Base-by-base conservation (phyloP, 2,329 filamentous ascomycete genomes). In the Drechslerella dactyloides region DNA sequence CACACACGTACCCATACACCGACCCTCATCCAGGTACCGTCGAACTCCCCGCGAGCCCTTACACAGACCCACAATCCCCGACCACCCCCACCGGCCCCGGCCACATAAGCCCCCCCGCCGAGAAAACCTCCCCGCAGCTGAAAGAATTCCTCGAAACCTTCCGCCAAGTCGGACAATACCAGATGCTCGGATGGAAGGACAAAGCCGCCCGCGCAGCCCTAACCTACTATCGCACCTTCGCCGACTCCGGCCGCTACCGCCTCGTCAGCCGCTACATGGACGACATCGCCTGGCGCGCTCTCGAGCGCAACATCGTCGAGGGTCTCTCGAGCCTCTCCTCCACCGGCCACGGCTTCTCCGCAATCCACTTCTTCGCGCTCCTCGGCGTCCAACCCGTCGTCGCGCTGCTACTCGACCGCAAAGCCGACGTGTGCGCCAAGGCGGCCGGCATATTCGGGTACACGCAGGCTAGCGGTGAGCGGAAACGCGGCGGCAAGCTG, bases 171-270 rank as follows among this genome's bases (percentile, higher is more conserved):
- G 60, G 68, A 8, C 60, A 72, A 24, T 65, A 56, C 30, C 68
- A 72, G 33, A 72, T 72, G 60, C 55, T 72, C 4, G 68, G 68
- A 0, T 65, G 30, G 56, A 72, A 72, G 21, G 68, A 72, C n/a
- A 72, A 65, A 37, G 68, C 68, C 10, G 60, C 51, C 1, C 64
- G 55, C 17, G 21, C 59, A 11, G 68, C 68, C 1, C 40, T 72
- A 15, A 50, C 50, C 5, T 72, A 72, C 62, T 72, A 72, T 13
- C 50, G 48, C 30, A 52, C 55, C 35, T 72, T 72, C n/a, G 40
- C 68, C 19, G 60, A 72, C n/a, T 55, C 23, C 15, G 60, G 61
- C 11, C 54, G 46, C 30, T 60, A 56, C 33, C 59, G 60, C 42
- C 48, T 57, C 35, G 53, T 65, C 40, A 61, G 50, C 24, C 55